Base-by-base conservation (phyloP, 805 yeast species). In the Debaryomyces tyrocola region DNA sequence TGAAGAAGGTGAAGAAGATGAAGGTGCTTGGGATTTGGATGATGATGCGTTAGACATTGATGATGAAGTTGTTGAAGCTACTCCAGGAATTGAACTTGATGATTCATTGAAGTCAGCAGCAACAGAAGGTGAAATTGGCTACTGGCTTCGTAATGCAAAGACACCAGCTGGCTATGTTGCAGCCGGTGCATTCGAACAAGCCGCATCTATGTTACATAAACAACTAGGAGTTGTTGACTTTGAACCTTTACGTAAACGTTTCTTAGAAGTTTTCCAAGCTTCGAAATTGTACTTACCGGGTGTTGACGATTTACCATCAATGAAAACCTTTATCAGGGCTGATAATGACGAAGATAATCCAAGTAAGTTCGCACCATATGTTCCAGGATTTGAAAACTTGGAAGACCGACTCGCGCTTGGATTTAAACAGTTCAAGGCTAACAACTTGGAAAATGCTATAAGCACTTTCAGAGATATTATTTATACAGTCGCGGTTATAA, bases 151-250 rank as follows among this genome's bases (percentile, higher is more conserved):
- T 54, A 89, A 87, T 67, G 87, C 96, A 14, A 87, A 85, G 52
- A 79, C 91, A 46, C 90, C 97, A 4, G 97, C 96, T 27, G 90
- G 89, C 21, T 88, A 90, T 57, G 90, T 86, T 59, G 97, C 99
- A 2, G 90, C 97, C 2, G 99, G 99, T 57, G 87, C 95, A 4
- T 92, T 92, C 63, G 97, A 90, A 55, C 87, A 92, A 44, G 99
- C 98, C 33, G 94, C 97, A 34, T 95, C 90, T 59, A 80, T 95
- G 62, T 78, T 94, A 58, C 83, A 85, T 73, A 86, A 92, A 60
- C 99, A 95, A 68, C 75, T 85, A 38, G 99, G 97, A 57, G 80
- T 89, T 43, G 84, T 81, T 21, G 77, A 88, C 56, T 92, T 95
- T 63, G 96, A 84, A 59, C 98, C 98, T 11, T 78, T 94, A 57